Conservation (phyloP, 1,284 basidiomycete species). For the Ganoderma sinense region DNA sequence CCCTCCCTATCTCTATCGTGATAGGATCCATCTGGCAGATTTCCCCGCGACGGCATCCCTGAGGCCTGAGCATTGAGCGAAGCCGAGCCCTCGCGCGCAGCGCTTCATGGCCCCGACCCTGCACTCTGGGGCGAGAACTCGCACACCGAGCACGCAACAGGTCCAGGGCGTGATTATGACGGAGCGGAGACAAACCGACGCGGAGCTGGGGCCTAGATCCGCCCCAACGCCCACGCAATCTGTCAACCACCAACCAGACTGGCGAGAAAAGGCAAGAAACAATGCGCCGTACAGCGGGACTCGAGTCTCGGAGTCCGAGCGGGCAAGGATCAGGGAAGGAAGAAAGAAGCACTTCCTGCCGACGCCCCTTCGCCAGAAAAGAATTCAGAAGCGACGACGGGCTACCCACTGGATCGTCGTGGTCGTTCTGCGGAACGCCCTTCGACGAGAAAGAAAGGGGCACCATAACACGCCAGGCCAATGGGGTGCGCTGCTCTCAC, state of each 20-base stretch:
- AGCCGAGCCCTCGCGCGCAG: not conserved
- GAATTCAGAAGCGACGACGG: slow-evolving; percentile 4
- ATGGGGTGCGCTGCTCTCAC: not conserved
- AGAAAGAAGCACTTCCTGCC: not conserved
- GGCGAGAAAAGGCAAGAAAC: not conserved
- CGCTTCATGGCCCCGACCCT: not conserved
- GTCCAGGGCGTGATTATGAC: too few species aligned
- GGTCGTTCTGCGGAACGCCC: not conserved
- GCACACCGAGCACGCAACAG: not conserved
- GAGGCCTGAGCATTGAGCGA: not conserved
- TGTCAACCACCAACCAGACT: too few species aligned
- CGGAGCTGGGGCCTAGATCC: not conserved
- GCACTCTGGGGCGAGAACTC: not conserved
- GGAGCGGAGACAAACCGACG: not conserved
- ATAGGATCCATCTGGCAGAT: not conserved
- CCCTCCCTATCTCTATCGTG: not conserved
- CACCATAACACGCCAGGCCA: not conserved
- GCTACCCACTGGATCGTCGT: not conserved
- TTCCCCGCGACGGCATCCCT: not conserved
- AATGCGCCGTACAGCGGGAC: not conserved
- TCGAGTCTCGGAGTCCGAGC: not conserved
- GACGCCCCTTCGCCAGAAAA: not conserved
- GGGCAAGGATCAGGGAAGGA: not conserved
- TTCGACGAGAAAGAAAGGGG: not conserved
- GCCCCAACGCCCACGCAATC: not conserved